Conservation (phyloP, 805 yeast genomes). For the Candida sphagnicola region DNA sequence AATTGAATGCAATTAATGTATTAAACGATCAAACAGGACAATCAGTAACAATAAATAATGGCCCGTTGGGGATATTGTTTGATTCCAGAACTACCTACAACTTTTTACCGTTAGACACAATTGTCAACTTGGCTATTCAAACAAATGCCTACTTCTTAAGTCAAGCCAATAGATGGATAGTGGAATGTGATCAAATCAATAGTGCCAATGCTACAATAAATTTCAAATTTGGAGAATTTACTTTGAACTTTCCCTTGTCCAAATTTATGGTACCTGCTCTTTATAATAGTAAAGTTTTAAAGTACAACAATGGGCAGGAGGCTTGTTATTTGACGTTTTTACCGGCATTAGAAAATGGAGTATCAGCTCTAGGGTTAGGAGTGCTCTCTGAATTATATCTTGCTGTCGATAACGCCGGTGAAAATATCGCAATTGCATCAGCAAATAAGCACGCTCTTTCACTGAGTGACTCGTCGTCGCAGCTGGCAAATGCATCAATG, state of each 20-base stretch:
- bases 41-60: conserved; percentile 26
- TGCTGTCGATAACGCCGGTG: conserved; percentile 61
- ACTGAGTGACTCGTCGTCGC: neutral
- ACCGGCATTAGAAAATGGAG: conserved; percentile 48
- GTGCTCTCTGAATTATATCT: conserved; percentile 51
- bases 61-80: conserved; percentile 50
- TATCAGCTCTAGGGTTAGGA: conserved; percentile 54
- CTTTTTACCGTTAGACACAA: conserved; percentile 51
- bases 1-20: conserved; percentile 19
- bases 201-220: conserved; percentile 46
- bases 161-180: conserved; percentile 52
- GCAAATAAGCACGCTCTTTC: conserved; percentile 27
- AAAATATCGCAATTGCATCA: conserved; percentile 53
- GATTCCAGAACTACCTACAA: conserved; percentile 52
- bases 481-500: neutral
- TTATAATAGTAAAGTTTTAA: conserved; percentile 31
- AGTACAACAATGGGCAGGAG: conserved; percentile 47
- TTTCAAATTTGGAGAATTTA: conserved; percentile 50
- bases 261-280: conserved; percentile 42
- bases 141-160: conserved; percentile 59
- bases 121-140: conserved; percentile 65
- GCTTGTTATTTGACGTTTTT: conserved; percentile 56
- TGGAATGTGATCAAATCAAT: conserved; percentile 50
- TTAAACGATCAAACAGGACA: conserved; percentile 34
- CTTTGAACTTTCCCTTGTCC: conserved; percentile 46